Evolutionary conservation across 2,329 filamentous ascomycete species (phyloP), one percentile per base, ranked within the genome.

Genomic region (Sporothrix humicola): DNA sequence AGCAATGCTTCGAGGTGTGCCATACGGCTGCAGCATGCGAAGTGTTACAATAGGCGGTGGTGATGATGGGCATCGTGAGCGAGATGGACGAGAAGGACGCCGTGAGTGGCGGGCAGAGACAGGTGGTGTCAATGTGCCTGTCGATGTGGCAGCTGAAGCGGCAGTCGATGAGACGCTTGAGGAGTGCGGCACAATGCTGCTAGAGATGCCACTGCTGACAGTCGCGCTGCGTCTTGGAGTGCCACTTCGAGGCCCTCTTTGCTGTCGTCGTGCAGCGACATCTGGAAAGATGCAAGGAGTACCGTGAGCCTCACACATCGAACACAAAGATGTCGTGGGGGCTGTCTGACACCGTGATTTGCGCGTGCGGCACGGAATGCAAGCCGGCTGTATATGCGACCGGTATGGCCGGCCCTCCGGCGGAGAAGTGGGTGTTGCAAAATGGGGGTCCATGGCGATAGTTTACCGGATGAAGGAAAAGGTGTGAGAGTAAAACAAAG

Each of bases 351-450:
- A 69, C 23, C 69, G 69, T 6, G 69, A 85, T 58, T 83, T 87
- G 93, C 23, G 81, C 77, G n/a, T 80, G 84, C 46, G 88, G 87
- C 1, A 85, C 90, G 8, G 84, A 89, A 9, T 86, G 93, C 15
- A 88, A 86, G 17, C 93, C 91, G 82, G 85, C 93, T 66, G 74
- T 79, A 10, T 75, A 80, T 42, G 76, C 80, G 13, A 81, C 79
- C 44, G 75, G 79, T 48, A 79, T 77, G 7, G 76, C 78, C 4
- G 78, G 78, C 23, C 79, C 89, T 63, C 85, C 83, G 3, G 93
- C 63, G 84, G 93, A 77, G 92, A 92, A 82, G 89, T 13, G 12
- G 26, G 54, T 2, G 8, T 58, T 7, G 10, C 31, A 12, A 23
- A 56, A 1, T 31, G 23, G 9, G 54, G 5, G 13, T 58, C 23